Percentiles rank a stretch among this genome's conserved stretches.
Evolutionary conservation across 2,329 filamentous ascomycete genomes (phyloP).

Genomic region (Colletotrichum sp.): DNA sequence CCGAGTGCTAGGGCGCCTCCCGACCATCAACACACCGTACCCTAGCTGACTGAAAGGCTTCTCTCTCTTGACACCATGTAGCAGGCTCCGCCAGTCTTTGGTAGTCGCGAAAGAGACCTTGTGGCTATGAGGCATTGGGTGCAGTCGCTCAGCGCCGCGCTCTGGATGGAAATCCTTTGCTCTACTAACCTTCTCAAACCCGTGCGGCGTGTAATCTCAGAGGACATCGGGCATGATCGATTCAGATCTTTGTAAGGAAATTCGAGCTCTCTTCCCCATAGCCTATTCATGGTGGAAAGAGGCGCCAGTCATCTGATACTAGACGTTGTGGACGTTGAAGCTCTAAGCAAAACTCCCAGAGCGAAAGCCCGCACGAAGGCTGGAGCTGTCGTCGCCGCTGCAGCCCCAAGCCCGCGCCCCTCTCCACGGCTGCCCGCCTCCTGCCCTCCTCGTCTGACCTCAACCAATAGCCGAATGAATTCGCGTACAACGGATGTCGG

Average conservation of each 20-base stretch:
- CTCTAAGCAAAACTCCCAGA: too few species aligned
- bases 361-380: too few species aligned
- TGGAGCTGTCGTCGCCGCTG: too few species aligned
- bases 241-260: not conserved
- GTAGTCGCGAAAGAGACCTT: not conserved
- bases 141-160: not conserved
- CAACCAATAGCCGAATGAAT: too few species aligned
- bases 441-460: too few species aligned
- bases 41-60: not conserved
- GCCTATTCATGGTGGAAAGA: too few species aligned
- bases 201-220: not conserved
- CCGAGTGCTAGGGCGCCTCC: not conserved
- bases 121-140: not conserved
- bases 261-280: too few species aligned
- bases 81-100: not conserved
- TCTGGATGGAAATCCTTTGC: not conserved
- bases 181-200: not conserved
- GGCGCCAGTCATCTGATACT: too few species aligned
- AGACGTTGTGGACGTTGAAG: too few species aligned
- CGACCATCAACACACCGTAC: not conserved
- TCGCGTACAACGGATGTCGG: too few species aligned
- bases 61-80: not conserved
- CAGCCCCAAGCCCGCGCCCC: too few species aligned
- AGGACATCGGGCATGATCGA: not conserved
- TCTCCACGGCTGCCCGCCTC: too few species aligned